Evolutionary conservation across 768 basidiomycete species (phyloP).

Genomic region (Rossbeevera mucosa): DNA sequence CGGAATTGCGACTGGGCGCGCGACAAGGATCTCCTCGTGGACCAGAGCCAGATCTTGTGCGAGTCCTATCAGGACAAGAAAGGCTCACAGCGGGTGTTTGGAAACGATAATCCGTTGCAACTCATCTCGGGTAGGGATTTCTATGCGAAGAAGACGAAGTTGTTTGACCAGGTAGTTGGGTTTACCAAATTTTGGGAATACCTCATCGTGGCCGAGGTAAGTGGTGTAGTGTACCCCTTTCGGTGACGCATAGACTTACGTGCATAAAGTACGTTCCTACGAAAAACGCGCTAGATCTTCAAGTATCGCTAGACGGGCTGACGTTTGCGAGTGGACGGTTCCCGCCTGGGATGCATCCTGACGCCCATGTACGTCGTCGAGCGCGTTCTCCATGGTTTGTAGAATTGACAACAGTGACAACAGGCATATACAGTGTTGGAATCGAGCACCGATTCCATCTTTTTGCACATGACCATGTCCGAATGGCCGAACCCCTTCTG

Average conservation of each 20-base stretch:
- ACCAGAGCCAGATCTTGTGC: slow-evolving; percentile 87
- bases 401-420: neutral
- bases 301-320: slow-evolving; percentile 89
- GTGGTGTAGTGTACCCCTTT: slow-evolving; percentile 17
- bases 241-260: slow-evolving; percentile 19
- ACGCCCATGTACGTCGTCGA: slow-evolving; percentile 69
- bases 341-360: slow-evolving; percentile 85
- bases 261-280: slow-evolving; percentile 44
- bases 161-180: slow-evolving; percentile 88
- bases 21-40: slow-evolving; percentile 72
- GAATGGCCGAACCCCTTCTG: slow-evolving; percentile 68
- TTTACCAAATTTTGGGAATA: slow-evolving; percentile 98
- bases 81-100: slow-evolving; percentile 66
- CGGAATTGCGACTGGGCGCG: slow-evolving; percentile 89
- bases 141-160: slow-evolving; percentile 62
- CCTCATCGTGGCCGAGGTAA: slow-evolving; percentile 89
- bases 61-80: slow-evolving; percentile 81
- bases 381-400: neutral
- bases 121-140: slow-evolving; percentile 74
- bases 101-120: slow-evolving; percentile 60
- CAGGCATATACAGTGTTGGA: slow-evolving; percentile 94
- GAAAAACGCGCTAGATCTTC: slow-evolving; percentile 66
- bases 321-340: slow-evolving; percentile 84
- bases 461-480: slow-evolving; percentile 94
- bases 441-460: slow-evolving; percentile 88